A percentile compares a stretch with the other conserved stretches of the same genome.
Evolutionary conservation across 2,329 filamentous ascomycete species (phyloP).

Genomic region (Diaporthe caulivora): DNA sequence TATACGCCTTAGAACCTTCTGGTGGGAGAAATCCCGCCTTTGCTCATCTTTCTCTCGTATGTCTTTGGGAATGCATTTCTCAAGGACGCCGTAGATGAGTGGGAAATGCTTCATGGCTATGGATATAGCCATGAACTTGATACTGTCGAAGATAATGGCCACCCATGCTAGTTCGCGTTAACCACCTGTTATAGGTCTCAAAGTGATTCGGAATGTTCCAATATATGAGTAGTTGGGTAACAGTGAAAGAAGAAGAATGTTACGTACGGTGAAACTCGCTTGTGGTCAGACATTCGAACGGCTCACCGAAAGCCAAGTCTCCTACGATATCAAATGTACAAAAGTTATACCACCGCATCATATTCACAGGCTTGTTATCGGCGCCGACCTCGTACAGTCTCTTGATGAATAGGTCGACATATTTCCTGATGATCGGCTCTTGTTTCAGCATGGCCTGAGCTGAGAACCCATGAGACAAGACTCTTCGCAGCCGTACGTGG

Average conservation of each 20-base stretch:
- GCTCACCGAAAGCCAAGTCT: constrained; percentile 48
- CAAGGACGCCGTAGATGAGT: constrained; percentile 12
- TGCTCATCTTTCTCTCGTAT: constrained; percentile 6
- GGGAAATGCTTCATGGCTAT: constrained; percentile 4
- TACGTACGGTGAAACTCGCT: neutral
- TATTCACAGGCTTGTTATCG: neutral
- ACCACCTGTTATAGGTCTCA: no score
- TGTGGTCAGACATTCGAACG: neutral
- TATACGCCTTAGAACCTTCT: neutral
- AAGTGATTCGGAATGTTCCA: no score
- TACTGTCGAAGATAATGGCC: constrained; percentile 29
- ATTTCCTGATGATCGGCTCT: constrained; percentile 4
- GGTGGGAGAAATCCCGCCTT: neutral
- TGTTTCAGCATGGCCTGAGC: constrained; percentile 1
- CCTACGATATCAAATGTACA: constrained; percentile 54
- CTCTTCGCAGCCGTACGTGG: constrained; percentile 1
- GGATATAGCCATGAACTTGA: constrained; percentile 12
- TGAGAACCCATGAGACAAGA: constrained; percentile 16
- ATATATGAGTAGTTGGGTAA: no score
- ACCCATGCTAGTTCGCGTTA: neutral
- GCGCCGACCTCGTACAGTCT: neutral
- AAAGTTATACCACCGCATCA: constrained; percentile 44
- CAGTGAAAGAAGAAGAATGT: no score
- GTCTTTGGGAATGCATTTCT: neutral
- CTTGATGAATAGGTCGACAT: constrained; percentile 1